phyloP scores from a whole-genome alignment of 169 alveolate species.

The Plasmodium gaboni region DNA sequence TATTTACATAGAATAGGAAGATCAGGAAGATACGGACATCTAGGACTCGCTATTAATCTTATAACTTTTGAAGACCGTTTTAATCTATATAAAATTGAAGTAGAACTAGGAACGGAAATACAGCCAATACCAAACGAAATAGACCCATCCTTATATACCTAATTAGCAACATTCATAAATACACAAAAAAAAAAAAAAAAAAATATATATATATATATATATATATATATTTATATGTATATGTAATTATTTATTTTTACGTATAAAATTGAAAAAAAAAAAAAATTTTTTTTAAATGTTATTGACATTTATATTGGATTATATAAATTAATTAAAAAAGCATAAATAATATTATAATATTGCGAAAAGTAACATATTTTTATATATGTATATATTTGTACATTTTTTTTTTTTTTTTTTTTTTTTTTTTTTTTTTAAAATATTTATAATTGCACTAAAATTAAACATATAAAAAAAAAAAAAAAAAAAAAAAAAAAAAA shows the following conservation, averaged over 20 bases:
- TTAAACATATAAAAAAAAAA: neutral
- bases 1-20: constrained; percentile 98
- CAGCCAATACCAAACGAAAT: constrained; percentile 96
- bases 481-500: too few relatives aligned
- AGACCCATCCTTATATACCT: constrained; percentile 93
- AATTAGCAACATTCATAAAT: constrained; percentile 11
- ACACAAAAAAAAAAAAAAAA: neutral
- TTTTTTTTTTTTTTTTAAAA: constrained; percentile 28
- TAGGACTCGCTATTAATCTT: constrained; percentile 97
- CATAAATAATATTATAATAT: constrained; percentile 16
- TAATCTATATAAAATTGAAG: constrained; percentile 91
- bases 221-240: constrained; percentile 9
- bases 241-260: constrained; percentile 2
- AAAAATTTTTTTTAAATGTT: constrained; percentile 30
- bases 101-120: constrained; percentile 98
- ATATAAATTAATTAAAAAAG: constrained; percentile 64
- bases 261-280: neutral
- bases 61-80: constrained; percentile 95
- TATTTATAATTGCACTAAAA: constrained; percentile 65
- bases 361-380: too few relatives aligned
- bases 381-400: constrained; percentile 34
- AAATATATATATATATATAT: constrained; percentile 2
- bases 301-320: constrained; percentile 76
- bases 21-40: constrained; percentile 98
- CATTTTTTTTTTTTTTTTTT: constrained; percentile 68